Base-by-base conservation (phyloP, 768 basidiomycete species). In the Rhizopogon vesiculosus region DNA sequence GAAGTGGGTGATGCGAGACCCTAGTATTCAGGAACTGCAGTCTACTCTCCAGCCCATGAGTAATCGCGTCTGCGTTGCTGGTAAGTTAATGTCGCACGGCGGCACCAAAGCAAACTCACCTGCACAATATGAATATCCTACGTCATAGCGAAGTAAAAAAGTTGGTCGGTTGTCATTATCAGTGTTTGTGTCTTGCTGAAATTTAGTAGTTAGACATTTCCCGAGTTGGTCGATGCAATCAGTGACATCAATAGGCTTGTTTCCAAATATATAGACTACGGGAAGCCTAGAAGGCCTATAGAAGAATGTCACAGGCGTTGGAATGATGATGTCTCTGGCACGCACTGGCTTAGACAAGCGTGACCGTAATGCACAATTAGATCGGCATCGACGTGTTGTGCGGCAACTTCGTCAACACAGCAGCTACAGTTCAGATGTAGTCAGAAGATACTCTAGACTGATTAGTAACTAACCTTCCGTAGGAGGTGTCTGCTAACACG, bases 401-500 rank as follows among this genome's bases (percentile, higher is more conserved):
- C 94, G 5, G 94, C 89, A 5, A 98, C 89, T 62, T 98, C 92
- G 64, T 99, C 97, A 3, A 96, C 93, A 66, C 97, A 98, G 64
- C 97, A 99, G 64, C 95, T 64, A 43, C n/a, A 46, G 53, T 39
- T 38, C 5, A 40, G 35, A 39, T 25, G 33, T 22, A 7, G 25
- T 58, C 28, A 64, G 55, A 45, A 45, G 9, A n/a, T 46, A 38
- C 43, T 45, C 38, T 46, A 19, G 4, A 45, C 15, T 19, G 5
- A 53, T 38, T 8, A 18, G 61, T 61, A 9, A n/a, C 83, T 44
- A 74, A 85, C 95, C 91, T 95, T 72, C 95, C 97, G 70, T 98
- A 98, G 4, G 95, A 96, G 19, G 95, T 98, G 71, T 99, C 96
- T 12, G 95, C 96, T n/a, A 98, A 78, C 5, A 97, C 87, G 67